These are phyloP conservation scores for Forsythia viridissima DNA, from an alignment of 257 asterid species.

Conservation along the genomic window DNA sequence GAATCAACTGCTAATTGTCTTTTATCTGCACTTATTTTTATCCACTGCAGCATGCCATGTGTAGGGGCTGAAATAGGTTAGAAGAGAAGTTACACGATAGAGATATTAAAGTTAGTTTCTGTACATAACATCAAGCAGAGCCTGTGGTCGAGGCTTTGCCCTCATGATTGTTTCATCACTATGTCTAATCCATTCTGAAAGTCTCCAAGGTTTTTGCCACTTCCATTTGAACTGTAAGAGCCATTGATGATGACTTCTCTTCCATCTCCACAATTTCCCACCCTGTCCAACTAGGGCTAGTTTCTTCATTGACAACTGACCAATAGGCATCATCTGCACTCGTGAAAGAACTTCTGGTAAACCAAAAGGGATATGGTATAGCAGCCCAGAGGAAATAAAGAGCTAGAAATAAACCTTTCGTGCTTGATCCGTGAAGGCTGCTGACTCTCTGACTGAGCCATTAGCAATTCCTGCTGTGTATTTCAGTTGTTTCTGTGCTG, in stretches of 20 bases:
- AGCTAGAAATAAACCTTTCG: slow-evolving; percentile 60
- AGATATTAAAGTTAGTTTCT: slow-evolving; percentile 60
- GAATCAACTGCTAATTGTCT: too few species aligned
- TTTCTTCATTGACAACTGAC: slow-evolving; percentile 89
- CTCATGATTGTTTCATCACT: slow-evolving; percentile 94
- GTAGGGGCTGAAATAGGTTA: slow-evolving; percentile 38
- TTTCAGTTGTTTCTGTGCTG: slow-evolving; percentile 96
- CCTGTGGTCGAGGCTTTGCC: slow-evolving; percentile 73
- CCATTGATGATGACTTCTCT: slow-evolving; percentile 99
- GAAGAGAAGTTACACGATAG: slow-evolving; percentile 40
- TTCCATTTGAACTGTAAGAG: slow-evolving; percentile 97
- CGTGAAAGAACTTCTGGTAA: slow-evolving; percentile 12
- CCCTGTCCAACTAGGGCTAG: slow-evolving; percentile 82
- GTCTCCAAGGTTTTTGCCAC: slow-evolving; percentile 99
- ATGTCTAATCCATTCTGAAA: slow-evolving; percentile 90
- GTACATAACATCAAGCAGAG: slow-evolving; percentile 65
- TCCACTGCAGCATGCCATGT: slow-evolving; percentile 35
- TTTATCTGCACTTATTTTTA: slow-evolving; percentile 56
- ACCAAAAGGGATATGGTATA: neutral
- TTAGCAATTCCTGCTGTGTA: slow-evolving; percentile 91
- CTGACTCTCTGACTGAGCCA: slow-evolving; percentile 70
- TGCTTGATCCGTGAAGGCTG: slow-evolving; percentile 71
- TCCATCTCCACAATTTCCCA: slow-evolving; percentile 98
- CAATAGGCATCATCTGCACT: slow-evolving; percentile 85
- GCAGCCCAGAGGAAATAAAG: neutral